Base-by-base conservation (phyloP, 2,329 filamentous ascomycete species). In the Nemania diffusa region DNA sequence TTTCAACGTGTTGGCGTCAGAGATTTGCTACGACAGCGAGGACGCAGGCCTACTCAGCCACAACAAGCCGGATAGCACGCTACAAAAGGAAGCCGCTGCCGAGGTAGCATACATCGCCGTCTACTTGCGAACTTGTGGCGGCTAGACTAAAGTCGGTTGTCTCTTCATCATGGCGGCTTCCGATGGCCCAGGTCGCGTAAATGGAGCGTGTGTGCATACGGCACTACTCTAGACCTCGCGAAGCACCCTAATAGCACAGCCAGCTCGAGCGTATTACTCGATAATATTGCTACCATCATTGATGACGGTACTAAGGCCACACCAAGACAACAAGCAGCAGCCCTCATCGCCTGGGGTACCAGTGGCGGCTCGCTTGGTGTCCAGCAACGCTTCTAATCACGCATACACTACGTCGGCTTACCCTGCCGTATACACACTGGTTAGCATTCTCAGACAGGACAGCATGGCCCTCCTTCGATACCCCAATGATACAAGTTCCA, bases 201-300 rank as follows among this genome's bases (percentile, higher is more conserved):
- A 42, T 75, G 71, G 69, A 17, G 40, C 0, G 17, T 73, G 6
- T 69, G 58, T 51, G 26, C 46, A 9, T 46, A 44, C 15, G 60
- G 67, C 44, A 61, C 51, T 26, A 69, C 57, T 4, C 64, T 55
- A 2, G 63, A 68, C 11, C 42, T 69, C 37, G 71, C 51, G 34
- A 71, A 70, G 62, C 71, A 74, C 52, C 56, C 73, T 20, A 29
- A 74, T 20, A 44, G 42, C 46, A 37, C 64, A 1, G 48, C 59
- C 32, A 15, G 72, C 40, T 69, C 71, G 17, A 71, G 59, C 27
- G 70, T 76, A 11, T 67, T 75, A 1, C 76, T 71, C 53, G 62
- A 65, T 3, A 74, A 76, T 22, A 72, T 77, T 34, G 76, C 76
- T 22, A 64, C 52, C 53, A 74, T 74, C 44, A 77, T 78, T 26